Evolutionary conservation across 2,329 filamentous ascomycete species (phyloP), one percentile per base, ranked within the genome.

Genomic region (Ophiostoma tasmaniense): DNA sequence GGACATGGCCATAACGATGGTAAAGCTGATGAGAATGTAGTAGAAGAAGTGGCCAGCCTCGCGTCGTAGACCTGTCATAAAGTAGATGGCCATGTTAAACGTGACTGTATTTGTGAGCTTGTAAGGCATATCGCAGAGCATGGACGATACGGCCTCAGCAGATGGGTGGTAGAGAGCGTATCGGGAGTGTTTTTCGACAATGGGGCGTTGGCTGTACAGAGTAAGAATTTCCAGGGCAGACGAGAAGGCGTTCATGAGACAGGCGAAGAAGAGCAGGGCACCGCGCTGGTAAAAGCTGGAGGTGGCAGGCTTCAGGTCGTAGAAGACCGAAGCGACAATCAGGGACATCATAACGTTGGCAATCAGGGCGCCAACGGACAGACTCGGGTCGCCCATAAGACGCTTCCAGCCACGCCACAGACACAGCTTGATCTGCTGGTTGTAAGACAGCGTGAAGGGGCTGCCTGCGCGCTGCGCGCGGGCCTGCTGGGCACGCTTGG

Each of bases 151-250:
- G n/a, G 92, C 91, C 82, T 97, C 93, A 20, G 92, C 90, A 11
- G 90, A 93, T 0, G 93, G 92, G 75, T 96, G 93, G 75, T 97
- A 96, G 22, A 97, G 83, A 22, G 93, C 92, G 76, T 96, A 97
- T 70, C 90, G 87, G 69, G 84, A 81, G 74, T 97, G 93, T 77
- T 97, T 97, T 76, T 97, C 92, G 71, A 97, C 92, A 74, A 97
- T 96, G 1, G 91, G 90, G 50, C 93, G 89, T 84, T 97, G 93
- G 1, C 91, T 87, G 76, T 95, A 97, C 4, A 97, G 84, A 0
- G 91, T 93, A 42, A 95, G 79, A 76, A 97, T 95, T 83, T 95
- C 92, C 52, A 95, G 84, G 69, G 90, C 90, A 76, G 87, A 90
- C 71, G 89, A 84, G 75, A 96, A 95, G 64, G 91, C 92, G 77